Evolutionary conservation across 192 early-diverging fungal genomes (phyloP), one percentile per base, ranked within the genome.

Genomic region (Tieghemiomyces parasiticus): DNA sequence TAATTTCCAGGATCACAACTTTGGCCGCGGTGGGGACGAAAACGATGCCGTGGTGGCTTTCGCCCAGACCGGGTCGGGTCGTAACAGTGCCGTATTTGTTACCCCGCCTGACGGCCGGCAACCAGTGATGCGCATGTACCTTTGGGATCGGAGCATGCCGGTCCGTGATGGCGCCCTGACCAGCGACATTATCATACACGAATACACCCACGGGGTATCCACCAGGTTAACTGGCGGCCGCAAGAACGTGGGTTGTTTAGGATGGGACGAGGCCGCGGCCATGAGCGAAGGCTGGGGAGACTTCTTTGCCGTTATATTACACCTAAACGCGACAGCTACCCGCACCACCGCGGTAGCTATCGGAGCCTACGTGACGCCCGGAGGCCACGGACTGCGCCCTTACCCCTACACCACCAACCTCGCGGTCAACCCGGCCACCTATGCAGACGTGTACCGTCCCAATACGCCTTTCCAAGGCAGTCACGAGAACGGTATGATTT

Each of bases 251-350:
- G 83, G 85, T 46, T 98, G 95, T 63, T 74, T 98, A 58, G 83
- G 79, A 38, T 83, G 82, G 77, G 91, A 87, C 50, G 90, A 92
- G 74, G 69, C 86, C 30, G 91, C 88, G 52, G 91, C 85, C 35
- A 91, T 91, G 87, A 86, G 92, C 56, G 94, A 97, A 74, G 94
- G 94, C 16, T 97, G 92, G 91, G 91, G 92, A 22, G 94, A 97
- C 63, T 84, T 81, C 66, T 87, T 94, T 63, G 88, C 90, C 14
- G 89, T 87, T 12, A 80, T 86, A 49, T 47, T 75, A 25, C 58
- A 51, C 19, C 65, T 89, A 64, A 78, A 79, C 65, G 81, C 78
- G 32, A 65, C 63, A 0, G 58, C 63, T 32, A 75, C 74, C 22
- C 71, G 75, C 48, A 75, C 67, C 26, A 77, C 74, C 26, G 68